Base-by-base conservation (phyloP, 441 rosid genomes). In the Corymbia calophylla region DNA sequence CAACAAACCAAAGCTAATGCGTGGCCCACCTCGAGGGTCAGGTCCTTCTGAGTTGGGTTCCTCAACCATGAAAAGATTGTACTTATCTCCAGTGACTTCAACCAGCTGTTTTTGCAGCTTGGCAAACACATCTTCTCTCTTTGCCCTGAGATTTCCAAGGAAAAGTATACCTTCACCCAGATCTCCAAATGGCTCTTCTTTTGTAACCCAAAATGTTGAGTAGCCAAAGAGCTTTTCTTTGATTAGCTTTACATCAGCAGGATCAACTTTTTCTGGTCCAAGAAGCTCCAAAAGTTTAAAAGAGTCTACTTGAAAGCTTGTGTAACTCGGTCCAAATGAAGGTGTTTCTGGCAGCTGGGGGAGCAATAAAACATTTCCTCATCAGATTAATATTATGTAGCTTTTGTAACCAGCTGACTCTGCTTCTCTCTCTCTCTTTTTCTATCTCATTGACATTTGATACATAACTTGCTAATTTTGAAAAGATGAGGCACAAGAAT, bases 171-270 rank as follows among this genome's bases (percentile, higher is more conserved):
- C 99, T 90, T 97, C 99, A 9, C 97, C 99, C n/a, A 96, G 93
- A 88, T 97, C 99, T 62, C 99, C 99, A 93, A 97, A 98, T 48
- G 97, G 98, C 94, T 98, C 99, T 96, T 98, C 99, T 93, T 96
- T 97, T 25, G 98, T 97, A 47, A 98, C 98, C 99, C 99, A 98
- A 80, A 96, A 98, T n/a, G 99, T 96, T n/a, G 99, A 93, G 93
- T 98, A 97, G 12, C 99, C 99, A 87, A 98, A 98, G 93, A 96
- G 95, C 70, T 91, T 95, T 35, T 97, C 98, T 93, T 96, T 98
- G 87, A 98, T 94, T 68, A 93, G 92, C 94, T 98, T 96, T 53
- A 95, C 99, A 94, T 97, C 99, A 6, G 94, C 89, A 85, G 99
- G 97, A 81, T 98, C 99, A n/a, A 98, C 99, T 92, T 95, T 97